These are phyloP conservation scores for Russula ochroleuca DNA, from an alignment of 768 basidiomycete genomes.

Conservation along the genomic window DNA sequence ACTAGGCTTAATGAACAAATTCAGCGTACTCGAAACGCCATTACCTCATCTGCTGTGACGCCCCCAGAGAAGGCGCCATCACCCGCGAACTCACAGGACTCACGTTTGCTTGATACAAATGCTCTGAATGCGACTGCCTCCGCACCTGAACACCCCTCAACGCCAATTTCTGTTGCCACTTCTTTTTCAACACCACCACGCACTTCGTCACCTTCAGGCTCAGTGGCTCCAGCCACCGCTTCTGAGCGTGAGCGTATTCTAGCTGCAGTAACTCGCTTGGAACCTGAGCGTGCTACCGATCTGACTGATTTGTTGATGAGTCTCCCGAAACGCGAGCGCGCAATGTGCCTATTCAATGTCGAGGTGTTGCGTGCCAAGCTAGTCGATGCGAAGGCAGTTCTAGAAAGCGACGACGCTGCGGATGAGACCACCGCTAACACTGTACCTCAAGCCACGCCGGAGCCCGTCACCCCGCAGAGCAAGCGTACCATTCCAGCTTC, in stretches of 20 bases:
- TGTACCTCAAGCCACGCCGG: constrained; percentile 27
- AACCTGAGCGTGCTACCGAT: constrained; percentile 54
- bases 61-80: constrained; percentile 52
- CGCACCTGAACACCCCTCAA: constrained; percentile 87
- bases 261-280: constrained; percentile 60
- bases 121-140: constrained; percentile 70
- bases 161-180: constrained; percentile 72
- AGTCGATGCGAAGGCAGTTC: constrained; percentile 73
- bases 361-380: constrained; percentile 76
- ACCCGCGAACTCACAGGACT: constrained; percentile 63
- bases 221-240: constrained; percentile 44
- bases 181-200: constrained; percentile 78
- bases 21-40: constrained; percentile 33
- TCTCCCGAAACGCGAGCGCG: constrained; percentile 82
- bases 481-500: constrained; percentile 35
- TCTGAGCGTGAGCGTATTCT: constrained; percentile 76
- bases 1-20: constrained; percentile 64
- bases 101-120: constrained; percentile 59
- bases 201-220: constrained; percentile 71
- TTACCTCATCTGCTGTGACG: constrained; percentile 35
- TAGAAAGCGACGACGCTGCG: constrained; percentile 67
- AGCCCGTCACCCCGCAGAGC: constrained; percentile 61
- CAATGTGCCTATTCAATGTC: constrained; percentile 85
- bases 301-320: constrained; percentile 80
- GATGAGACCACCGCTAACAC: constrained; percentile 39